Base-by-base conservation (phyloP, 495 filamentous ascomycete genomes). In the Penicillium turbatum region DNA sequence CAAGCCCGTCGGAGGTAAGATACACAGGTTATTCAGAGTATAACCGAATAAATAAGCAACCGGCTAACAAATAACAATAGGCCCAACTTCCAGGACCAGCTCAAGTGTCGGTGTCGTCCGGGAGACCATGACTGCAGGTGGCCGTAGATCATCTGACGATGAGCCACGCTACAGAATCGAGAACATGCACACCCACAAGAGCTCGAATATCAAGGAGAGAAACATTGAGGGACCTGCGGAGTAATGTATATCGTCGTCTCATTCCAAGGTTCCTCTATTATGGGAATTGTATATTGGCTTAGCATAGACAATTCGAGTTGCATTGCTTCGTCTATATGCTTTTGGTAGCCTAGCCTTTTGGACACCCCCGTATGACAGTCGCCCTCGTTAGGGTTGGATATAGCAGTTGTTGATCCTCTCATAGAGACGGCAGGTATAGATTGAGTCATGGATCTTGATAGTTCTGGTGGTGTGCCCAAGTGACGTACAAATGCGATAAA, bases 151-250 rank as follows among this genome's bases (percentile, higher is more conserved):
- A 30, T 59, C 65, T 29, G 43, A 53, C 4, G 26, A 63, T 0
- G 58, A 63, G 55, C 65, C 66, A 8, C 62, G 67, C 26, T 71
- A 71, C 41, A 62, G 65, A 62, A 64, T 73, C 45, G 70, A 73
- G 48, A 73, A 73, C 35, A 44, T 45, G 41, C 55, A 65, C 17
- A 73, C 67, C 29, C 65, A 59, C 37, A 72, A 70, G 60, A 57
- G 52, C 27, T 69, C 67, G 5, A 59, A 64, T 4, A 65, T 72
- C 17, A 72, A 70, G 53, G 65, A 73, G 45, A 27, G 51, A 15
- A 73, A 67, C 51, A 73, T 72, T 48, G 17, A 72, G 41, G 67
- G 67, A 1, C 67, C 65, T 26, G 67, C 63, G 1, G 67, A 70
- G 47, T 67, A 53, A 34, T 6, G 19, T 8, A 2, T 30, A 2